Evolutionary conservation across 495 filamentous ascomycete species (phyloP).

Genomic region (Polyplosphaeria fusca): DNA sequence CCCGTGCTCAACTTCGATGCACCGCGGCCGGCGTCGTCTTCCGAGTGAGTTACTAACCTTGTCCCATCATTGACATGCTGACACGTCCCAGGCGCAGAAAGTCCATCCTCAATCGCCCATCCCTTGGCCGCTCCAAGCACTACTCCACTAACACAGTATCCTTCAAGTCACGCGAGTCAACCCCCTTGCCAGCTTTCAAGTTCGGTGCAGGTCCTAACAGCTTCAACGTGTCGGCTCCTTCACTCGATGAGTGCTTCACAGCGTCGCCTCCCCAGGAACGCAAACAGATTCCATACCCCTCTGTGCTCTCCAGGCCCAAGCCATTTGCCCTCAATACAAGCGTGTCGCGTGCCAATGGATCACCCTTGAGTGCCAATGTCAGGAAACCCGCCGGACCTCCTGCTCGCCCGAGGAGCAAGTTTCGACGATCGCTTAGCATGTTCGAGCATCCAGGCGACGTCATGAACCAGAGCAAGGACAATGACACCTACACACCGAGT

Average conservation of each 20-base stretch:
- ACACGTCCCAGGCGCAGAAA: conserved; percentile 53
- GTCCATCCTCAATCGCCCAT: conserved; percentile 57
- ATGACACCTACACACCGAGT: conserved; percentile 52
- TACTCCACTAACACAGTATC: conserved; percentile 53
- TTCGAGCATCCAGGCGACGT: conserved; percentile 88
- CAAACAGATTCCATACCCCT: conserved; percentile 55
- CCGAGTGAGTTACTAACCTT: conserved; percentile 35
- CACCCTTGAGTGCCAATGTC: conserved; percentile 65
- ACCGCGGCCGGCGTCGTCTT: conserved; percentile 32
- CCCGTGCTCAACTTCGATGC: conserved; percentile 21
- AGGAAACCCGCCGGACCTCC: conserved; percentile 69
- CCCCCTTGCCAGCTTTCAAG: conserved; percentile 67
- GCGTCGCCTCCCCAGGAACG: conserved; percentile 75
- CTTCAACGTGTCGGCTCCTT: conserved; percentile 56
- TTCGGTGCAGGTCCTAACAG: conserved; percentile 63
- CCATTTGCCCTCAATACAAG: conserved; percentile 53
- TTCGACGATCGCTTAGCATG: conserved; percentile 92
- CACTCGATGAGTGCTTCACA: conserved; percentile 72
- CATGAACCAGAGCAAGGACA: conserved; percentile 63
- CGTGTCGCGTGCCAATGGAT: conserved; percentile 60
- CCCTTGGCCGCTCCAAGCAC: conserved; percentile 58
- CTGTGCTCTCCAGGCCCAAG: conserved; percentile 58
- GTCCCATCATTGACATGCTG: conserved; percentile 8
- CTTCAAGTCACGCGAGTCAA: conserved; percentile 51
- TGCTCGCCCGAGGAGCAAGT: conserved; percentile 78